Evolutionary conservation across 176 grass and related monocot genomes (phyloP).

Genomic region (Triticum urartu): DNA sequence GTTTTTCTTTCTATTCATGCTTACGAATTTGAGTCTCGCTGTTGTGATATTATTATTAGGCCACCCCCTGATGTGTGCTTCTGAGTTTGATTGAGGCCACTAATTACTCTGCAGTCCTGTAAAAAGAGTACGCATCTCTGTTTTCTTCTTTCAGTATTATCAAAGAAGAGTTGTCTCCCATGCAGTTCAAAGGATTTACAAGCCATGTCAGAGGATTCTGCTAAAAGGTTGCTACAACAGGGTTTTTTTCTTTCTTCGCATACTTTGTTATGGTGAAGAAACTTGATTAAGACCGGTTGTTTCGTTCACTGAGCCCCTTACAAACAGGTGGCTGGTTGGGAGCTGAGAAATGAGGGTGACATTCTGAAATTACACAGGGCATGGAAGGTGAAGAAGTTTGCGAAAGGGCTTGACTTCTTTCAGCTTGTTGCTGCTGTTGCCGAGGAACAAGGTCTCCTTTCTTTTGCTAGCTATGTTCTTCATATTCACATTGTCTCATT

Average conservation of each 20-base stretch:
- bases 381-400: slow-evolving; percentile 83
- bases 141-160: too few species aligned
- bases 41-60: too few species aligned
- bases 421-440: slow-evolving; percentile 62
- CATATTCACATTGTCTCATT: background rate
- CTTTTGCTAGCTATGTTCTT: background rate
- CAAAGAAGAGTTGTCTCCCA: too few species aligned
- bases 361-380: slow-evolving; percentile 56
- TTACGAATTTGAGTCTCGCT: too few species aligned
- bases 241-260: background rate
- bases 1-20: too few species aligned
- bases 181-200: too few species aligned
- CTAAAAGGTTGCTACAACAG: too few species aligned
- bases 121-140: too few species aligned
- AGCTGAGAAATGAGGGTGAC: slow-evolving; percentile 44
- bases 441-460: slow-evolving; percentile 64
- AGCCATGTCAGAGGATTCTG: too few species aligned
- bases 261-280: background rate
- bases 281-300: background rate
- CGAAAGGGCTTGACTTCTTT: slow-evolving; percentile 77
- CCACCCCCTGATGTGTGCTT: too few species aligned
- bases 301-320: background rate
- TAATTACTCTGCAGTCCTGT: too few species aligned
- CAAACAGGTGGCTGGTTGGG: slow-evolving; percentile 54
- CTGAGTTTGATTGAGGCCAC: too few species aligned